These are phyloP conservation scores for Camelina laxa DNA, from an alignment of 345 rosid species.

Conservation along the genomic window DNA sequence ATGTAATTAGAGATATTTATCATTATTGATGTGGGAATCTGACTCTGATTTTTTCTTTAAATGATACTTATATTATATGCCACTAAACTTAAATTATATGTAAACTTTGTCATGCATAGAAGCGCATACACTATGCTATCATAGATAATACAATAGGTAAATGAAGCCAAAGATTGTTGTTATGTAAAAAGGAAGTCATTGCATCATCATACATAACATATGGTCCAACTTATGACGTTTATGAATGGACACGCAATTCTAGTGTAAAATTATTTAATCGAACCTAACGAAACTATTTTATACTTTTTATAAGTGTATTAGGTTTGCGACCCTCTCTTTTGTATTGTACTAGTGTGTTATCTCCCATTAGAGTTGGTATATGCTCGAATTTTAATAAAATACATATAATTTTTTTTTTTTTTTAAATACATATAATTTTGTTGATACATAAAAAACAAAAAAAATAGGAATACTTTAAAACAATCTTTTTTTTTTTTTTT, in stretches of 20 bases:
- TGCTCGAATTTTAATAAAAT: neutral
- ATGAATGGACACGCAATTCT: constrained; percentile 10
- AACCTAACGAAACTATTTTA: constrained; percentile 16
- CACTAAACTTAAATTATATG: constrained; percentile 30
- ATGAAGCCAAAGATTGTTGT: constrained; percentile 31
- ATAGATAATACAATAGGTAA: constrained; percentile 29
- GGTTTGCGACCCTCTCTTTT: neutral
- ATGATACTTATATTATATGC: neutral
- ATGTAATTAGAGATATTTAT: neutral
- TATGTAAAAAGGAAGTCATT: constrained; percentile 37
- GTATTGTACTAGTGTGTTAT: no score
- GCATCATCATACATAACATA: constrained; percentile 27
- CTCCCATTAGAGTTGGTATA: neutral
- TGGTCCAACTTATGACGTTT: constrained; percentile 32
- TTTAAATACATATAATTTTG: neutral
- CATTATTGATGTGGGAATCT: constrained; percentile 31
- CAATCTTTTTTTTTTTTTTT: no score
- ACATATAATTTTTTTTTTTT: no score
- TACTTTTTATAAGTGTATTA: constrained; percentile 2
- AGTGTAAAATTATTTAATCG: neutral
- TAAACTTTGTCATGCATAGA: constrained; percentile 10
- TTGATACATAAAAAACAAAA: neutral
- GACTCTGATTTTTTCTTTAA: constrained; percentile 33
- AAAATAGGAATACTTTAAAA: neutral
- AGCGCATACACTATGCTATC: neutral